Evolutionary conservation across 108 stramenopile genomes (phyloP).

Genomic region (Fragilariopsis cylindrus): DNA sequence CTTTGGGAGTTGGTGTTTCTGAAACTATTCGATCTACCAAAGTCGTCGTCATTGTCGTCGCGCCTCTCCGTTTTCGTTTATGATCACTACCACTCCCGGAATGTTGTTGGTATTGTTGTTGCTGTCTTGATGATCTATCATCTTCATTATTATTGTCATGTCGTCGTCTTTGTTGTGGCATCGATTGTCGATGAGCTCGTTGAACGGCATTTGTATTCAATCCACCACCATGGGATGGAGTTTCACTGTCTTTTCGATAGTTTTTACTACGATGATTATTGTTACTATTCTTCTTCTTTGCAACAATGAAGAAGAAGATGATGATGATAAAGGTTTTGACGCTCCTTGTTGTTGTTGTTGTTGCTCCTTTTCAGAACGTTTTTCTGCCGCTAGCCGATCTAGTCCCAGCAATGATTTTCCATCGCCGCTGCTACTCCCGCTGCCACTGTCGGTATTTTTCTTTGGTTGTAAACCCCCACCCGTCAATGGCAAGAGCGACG

Average conservation of each 20-base stretch:
- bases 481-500: conserved; percentile 62
- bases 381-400: conserved; percentile 52
- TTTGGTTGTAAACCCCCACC: conserved; percentile 55
- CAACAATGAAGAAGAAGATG: not conserved
- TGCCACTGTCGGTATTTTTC: not conserved
- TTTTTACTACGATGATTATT: conserved; percentile 21
- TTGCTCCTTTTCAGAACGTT: conserved; percentile 31
- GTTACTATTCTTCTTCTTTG: not conserved
- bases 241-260: conserved; percentile 54
- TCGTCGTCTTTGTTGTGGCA: conserved; percentile 38
- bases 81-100: not conserved
- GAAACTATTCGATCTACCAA: not conserved
- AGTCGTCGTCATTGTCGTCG: not conserved
- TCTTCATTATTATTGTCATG: conserved; percentile 27
- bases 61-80: not conserved
- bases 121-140: not conserved
- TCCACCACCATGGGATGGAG: conserved; percentile 73
- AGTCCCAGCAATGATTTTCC: conserved; percentile 45
- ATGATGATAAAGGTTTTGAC: not conserved
- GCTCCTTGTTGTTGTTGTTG: conserved; percentile 16
- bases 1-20: conserved; percentile 1
- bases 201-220: conserved; percentile 52
- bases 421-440: not conserved
- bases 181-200: conserved; percentile 41
- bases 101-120: not conserved